These are phyloP conservation scores for Poteriospumella lacustris DNA, from an alignment of 108 stramenopile genomes.

Conservation along the genomic window DNA sequence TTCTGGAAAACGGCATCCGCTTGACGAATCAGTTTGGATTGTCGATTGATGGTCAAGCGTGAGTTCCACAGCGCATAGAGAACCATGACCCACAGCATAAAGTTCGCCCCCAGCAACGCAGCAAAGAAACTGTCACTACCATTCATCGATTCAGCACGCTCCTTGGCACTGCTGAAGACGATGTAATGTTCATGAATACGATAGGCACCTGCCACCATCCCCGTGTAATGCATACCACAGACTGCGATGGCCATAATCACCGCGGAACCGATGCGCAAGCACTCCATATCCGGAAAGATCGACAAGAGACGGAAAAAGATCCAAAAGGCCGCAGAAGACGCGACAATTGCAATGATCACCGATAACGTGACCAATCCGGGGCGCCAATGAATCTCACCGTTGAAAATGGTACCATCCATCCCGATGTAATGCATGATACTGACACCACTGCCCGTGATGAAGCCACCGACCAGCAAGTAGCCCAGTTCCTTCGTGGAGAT, in stretches of 20 bases:
- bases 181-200: background rate
- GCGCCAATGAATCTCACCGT: background rate
- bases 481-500: background rate
- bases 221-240: slow-evolving; percentile 25
- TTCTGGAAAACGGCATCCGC: too few species aligned
- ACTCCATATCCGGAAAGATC: background rate
- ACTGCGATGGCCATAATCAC: slow-evolving; percentile 11
- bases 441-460: background rate
- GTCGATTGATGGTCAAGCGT: too few species aligned
- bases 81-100: too few species aligned
- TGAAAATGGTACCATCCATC: background rate
- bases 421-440: slow-evolving; percentile 24
- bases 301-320: slow-evolving; percentile 15
- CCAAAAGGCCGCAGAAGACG: background rate
- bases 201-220: background rate
- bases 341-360: slow-evolving; percentile 14
- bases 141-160: too few species aligned
- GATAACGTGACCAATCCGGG: background rate
- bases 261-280: background rate
- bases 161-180: too few species aligned
- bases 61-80: too few species aligned
- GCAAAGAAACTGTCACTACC: too few species aligned
- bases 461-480: slow-evolving; percentile 12
- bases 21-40: too few species aligned
- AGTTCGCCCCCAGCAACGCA: too few species aligned